A percentile compares a stretch with the other conserved stretches of the same genome.
Evolutionary conservation across 352 stramenopile genomes (phyloP).

Genomic region (Pythium vanterpoolii): DNA sequence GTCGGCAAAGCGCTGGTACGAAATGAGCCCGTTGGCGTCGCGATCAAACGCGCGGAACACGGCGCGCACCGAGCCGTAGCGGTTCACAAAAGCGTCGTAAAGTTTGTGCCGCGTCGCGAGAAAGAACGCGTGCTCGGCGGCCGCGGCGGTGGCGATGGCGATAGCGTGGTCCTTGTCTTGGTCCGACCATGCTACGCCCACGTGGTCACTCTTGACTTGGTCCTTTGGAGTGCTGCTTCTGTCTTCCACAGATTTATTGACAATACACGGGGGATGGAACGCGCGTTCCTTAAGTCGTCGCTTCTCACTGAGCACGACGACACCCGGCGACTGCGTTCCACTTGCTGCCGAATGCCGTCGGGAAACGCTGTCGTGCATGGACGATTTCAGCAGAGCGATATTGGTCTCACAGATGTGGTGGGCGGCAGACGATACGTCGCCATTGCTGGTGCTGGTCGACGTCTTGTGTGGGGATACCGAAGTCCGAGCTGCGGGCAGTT

Average conservation of each 20-base stretch:
- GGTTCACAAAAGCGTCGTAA: slow-evolving; percentile 61
- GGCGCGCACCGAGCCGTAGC: slow-evolving; percentile 74
- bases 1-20: slow-evolving; percentile 66
- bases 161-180: not conserved
- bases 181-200: not conserved
- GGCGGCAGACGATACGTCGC: slow-evolving; percentile 22
- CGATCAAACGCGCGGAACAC: slow-evolving; percentile 75
- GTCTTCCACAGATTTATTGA: not conserved
- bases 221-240: not conserved
- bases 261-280: not conserved
- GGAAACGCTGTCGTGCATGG: slow-evolving; percentile 9
- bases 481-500: slow-evolving; percentile 1
- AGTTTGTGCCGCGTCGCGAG: slow-evolving; percentile 45
- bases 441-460: not conserved
- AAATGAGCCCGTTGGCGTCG: slow-evolving; percentile 63
- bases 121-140: slow-evolving; percentile 22
- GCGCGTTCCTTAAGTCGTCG: slow-evolving; percentile 4
- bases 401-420: slow-evolving; percentile 44
- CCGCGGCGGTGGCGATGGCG: not conserved
- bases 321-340: not conserved
- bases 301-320: slow-evolving; percentile 18
- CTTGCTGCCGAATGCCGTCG: not conserved
- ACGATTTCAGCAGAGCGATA: slow-evolving; percentile 37
- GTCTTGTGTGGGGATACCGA: not conserved
- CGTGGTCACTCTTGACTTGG: not conserved